phyloP scores from a whole-genome alignment of 2,329 filamentous ascomycete genomes.

The Stromatinia cepivora region DNA sequence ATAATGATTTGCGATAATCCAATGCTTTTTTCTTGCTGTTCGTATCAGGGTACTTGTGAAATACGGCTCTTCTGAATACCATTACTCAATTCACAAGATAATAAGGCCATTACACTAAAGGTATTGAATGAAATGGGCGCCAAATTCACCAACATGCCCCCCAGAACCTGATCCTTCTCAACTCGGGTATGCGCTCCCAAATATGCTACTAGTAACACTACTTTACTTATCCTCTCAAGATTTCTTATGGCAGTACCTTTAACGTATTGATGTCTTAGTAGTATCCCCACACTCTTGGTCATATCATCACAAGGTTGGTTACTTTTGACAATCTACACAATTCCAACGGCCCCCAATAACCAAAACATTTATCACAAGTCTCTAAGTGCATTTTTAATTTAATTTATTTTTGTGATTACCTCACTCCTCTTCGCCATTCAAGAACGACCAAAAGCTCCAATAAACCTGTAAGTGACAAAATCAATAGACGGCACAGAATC shows the following conservation, averaged over 20 bases:
- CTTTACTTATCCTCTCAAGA: no score
- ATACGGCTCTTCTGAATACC: background rate
- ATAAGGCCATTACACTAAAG: background rate
- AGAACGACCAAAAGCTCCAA: background rate
- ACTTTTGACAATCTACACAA: background rate
- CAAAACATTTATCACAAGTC: background rate
- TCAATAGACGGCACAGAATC: no score
- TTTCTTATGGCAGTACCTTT: no score
- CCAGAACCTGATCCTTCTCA: no score
- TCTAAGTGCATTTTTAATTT: background rate
- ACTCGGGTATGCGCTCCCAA: no score
- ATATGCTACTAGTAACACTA: no score
- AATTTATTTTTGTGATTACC: rapidly evolving
- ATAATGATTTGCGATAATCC: background rate
- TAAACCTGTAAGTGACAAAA: no score
- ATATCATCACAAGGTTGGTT: background rate
- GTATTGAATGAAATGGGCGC: background rate
- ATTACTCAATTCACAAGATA: no score
- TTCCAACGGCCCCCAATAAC: background rate
- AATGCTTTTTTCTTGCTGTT: background rate
- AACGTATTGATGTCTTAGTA: background rate
- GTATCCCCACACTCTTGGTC: background rate
- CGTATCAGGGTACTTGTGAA: background rate
- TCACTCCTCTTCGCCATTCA: no score
- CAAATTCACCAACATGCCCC: no score